Evolutionary conservation across 2,329 filamentous ascomycete species (phyloP).

Genomic region (Penicillium sp.): DNA sequence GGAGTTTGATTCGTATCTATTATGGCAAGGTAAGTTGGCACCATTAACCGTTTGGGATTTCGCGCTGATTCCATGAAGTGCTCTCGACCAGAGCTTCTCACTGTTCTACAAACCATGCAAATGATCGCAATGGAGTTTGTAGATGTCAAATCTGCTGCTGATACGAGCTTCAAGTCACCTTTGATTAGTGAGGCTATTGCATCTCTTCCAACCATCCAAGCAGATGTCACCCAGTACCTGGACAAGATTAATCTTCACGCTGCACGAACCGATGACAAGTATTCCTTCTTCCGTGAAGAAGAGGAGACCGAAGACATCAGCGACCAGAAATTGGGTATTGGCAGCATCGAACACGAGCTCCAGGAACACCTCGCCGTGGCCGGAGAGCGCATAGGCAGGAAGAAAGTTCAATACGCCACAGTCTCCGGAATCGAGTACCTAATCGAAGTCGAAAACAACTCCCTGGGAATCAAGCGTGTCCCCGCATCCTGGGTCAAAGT

Average conservation of each 20-base stretch:
- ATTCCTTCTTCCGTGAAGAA: slow-evolving; percentile 84
- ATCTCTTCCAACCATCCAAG: slow-evolving; percentile 72
- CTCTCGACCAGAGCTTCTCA: slow-evolving; percentile 81
- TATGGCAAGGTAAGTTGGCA: slow-evolving; percentile 68
- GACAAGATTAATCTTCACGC: slow-evolving; percentile 83
- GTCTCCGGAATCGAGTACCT: slow-evolving; percentile 92
- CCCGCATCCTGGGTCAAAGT: slow-evolving; percentile 95
- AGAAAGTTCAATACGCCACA: slow-evolving; percentile 74
- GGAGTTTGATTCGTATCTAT: slow-evolving; percentile 91
- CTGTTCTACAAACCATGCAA: slow-evolving; percentile 81
- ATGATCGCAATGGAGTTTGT: slow-evolving; percentile 75
- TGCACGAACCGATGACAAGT: slow-evolving; percentile 86
- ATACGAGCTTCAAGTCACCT: slow-evolving; percentile 70
- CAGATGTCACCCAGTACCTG: slow-evolving; percentile 71
- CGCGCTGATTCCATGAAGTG: slow-evolving; percentile 49
- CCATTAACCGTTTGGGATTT: not conserved
- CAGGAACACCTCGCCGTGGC: slow-evolving; percentile 72
- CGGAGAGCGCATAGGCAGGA: slow-evolving; percentile 70
- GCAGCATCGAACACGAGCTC: slow-evolving; percentile 86
- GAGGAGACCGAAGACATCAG: slow-evolving; percentile 87
- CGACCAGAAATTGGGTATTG: slow-evolving; percentile 86
- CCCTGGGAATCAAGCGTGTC: slow-evolving; percentile 73
- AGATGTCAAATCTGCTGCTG: slow-evolving; percentile 62
- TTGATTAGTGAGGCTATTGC: slow-evolving; percentile 71
- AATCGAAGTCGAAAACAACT: slow-evolving; percentile 80